These are phyloP conservation scores for Mortierella hygrophila DNA, from an alignment of 192 early-diverging fungal species.

Conservation along the genomic window DNA sequence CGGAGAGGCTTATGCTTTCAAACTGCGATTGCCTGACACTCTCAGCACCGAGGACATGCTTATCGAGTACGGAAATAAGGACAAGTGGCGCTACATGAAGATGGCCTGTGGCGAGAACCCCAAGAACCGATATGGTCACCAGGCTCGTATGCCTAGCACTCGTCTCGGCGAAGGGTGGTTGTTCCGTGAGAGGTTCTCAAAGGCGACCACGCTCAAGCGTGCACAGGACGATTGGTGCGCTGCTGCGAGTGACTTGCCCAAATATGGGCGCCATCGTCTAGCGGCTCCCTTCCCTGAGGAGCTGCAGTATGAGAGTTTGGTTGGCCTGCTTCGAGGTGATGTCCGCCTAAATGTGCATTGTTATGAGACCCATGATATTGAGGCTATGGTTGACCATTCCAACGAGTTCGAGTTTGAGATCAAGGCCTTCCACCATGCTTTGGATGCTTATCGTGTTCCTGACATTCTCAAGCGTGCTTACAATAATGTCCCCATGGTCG, in stretches of 20 bases:
- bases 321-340: constrained; percentile 73
- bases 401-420: constrained; percentile 80
- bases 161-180: constrained; percentile 74
- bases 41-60: constrained; percentile 75
- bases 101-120: constrained; percentile 88
- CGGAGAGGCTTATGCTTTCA: constrained; percentile 78
- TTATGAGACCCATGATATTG: constrained; percentile 75
- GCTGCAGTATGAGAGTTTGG: constrained; percentile 66
- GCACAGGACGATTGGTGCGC: constrained; percentile 62
- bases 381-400: constrained; percentile 74
- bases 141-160: constrained; percentile 38
- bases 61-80: constrained; percentile 57
- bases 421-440: constrained; percentile 77
- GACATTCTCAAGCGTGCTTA: constrained; percentile 65
- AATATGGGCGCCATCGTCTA: constrained; percentile 50
- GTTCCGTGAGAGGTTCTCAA: constrained; percentile 64
- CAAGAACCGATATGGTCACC: constrained; percentile 43
- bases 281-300: constrained; percentile 68
- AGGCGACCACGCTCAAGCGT: constrained; percentile 61
- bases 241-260: constrained; percentile 8
- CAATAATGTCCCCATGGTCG: constrained; percentile 70
- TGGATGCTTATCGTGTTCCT: constrained; percentile 77
- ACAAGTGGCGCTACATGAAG: constrained; percentile 77
- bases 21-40: constrained; percentile 59
- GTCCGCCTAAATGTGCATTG: constrained; percentile 79